Evolutionary conservation across 148 eudicot species (phyloP), one percentile per base, ranked within the genome.

Genomic region (Oxyria digyna): DNA sequence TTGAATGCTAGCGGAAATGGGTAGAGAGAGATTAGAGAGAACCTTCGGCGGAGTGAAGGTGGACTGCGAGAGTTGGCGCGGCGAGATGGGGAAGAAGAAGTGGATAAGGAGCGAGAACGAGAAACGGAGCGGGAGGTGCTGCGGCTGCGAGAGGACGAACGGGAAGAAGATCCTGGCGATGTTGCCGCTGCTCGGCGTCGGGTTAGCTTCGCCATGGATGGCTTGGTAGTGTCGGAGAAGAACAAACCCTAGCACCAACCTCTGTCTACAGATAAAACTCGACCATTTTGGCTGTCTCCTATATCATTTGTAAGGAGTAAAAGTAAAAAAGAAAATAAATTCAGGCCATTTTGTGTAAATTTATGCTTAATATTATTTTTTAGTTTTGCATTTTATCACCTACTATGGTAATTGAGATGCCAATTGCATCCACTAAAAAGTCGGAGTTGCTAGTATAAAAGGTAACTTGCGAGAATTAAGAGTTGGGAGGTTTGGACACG

Each of bases 131-230:
- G 27, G 38, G 65, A 29, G 65, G 65, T 27, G 38, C 18, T 14
- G 18, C 18, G 3, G n/a, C 18, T 14, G 49, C n/a, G 65, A 29
- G 65, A 59, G 37, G 20, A 13, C 6, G 65, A 59, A 29, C 65
- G 38, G 37, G 65, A 59, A 59, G 65, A 59, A 18, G 65, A 59
- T 14, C 65, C 65, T 20, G 65, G 31, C 65, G 63, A 57, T 18
- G 35, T 29, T 38, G 65, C 65, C 65, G 65, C 65, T 59, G 65
- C 20, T 59, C 65, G 65, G 18, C 65, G 37, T 7, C 65, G 65
- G 38, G 65, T 15, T 52, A n/a, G 38, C 65, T 59, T 59, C 65
- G 65, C 65, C 65, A 59, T 59, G 38, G 65, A 29, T 59, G 65
- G 37, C 9, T 59, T 29, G 65, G 18, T n/a, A 59, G 31, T 37